A percentile compares a stretch with the other conserved stretches of the same genome.
Evolutionary conservation across 768 basidiomycete species (phyloP).

Genomic region (Artomyces pyxidatus): DNA sequence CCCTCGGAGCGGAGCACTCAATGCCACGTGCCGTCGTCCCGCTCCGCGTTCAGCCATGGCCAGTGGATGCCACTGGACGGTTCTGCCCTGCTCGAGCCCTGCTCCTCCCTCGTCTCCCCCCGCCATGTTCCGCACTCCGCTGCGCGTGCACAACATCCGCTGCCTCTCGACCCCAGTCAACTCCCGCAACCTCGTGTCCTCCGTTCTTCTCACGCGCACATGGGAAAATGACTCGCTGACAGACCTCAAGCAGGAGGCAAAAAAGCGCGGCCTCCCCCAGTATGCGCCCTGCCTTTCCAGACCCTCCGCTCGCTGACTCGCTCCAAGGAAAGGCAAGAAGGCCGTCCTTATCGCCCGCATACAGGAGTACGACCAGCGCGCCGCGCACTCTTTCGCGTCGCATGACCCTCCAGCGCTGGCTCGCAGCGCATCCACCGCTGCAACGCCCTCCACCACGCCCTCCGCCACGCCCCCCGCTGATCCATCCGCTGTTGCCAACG

Average conservation of each 20-base stretch:
- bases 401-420: conserved; percentile 12
- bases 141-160: conserved; percentile 18
- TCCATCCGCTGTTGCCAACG: conserved; percentile 22
- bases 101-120: neutral
- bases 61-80: no score
- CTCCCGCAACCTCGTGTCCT: conserved; percentile 37
- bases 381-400: conserved; percentile 8
- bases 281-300: conserved; percentile 22
- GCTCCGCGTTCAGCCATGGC: no score
- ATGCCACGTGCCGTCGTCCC: no score
- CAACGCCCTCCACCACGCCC: conserved; percentile 6
- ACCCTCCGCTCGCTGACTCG: conserved; percentile 6
- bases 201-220: conserved; percentile 46
- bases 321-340: conserved; percentile 50
- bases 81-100: neutral
- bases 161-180: conserved; percentile 1
- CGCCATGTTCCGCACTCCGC: conserved; percentile 23
- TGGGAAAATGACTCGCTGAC: conserved; percentile 46
- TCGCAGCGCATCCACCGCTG: conserved; percentile 20
- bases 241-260: conserved; percentile 46
- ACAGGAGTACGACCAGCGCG: conserved; percentile 33
- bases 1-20: no score
- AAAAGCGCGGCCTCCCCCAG: conserved; percentile 46
- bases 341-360: conserved; percentile 46
- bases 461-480: conserved; percentile 17